Evolutionary conservation across 306 rosid species (phyloP), one percentile per base, ranked within the genome.

Genomic region (Sphenostylis stenocarpa): DNA sequence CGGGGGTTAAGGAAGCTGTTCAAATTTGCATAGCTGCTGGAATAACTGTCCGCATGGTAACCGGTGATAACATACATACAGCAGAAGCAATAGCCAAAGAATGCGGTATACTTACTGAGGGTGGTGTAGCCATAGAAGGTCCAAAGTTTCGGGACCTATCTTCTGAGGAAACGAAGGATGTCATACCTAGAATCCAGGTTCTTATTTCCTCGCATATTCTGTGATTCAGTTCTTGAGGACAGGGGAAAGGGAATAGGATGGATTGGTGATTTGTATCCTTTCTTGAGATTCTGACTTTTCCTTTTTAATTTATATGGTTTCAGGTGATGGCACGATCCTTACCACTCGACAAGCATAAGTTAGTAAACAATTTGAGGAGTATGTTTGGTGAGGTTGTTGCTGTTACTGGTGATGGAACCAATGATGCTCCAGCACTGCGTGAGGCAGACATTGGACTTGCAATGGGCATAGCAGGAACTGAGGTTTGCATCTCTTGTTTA

Each of bases 401-500:
- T 31, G 99, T 95, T 68, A 95, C 97, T 36, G 99, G 99, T 0
- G 99, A 95, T 79, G 99, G 99, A 78, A 92, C 96, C 69, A 92
- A 92, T 55, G 99, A 95, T 53, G 99, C 99, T 58, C 99, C 97
- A 69, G 99, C 99, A 67, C 80, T 95, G 88, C 92, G 78, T 65
- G 99, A 95, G 84, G 71, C 99, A 41, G 97, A 95, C 86, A 95
- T 95, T 67, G 99, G 99, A 82, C 97, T 95, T 80, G 94, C 99
- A 52, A 95, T 95, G 99, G 99, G 99, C 73, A 92, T 95, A 82
- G 97, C 97, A 24, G 99, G 99, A 79, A 92, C 97, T 0, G 97
- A 95, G 97, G 99, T 92, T 17, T 44, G 83, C 81, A 29, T 78
- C 82, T 80, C 36, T 29, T 77, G 14, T 72, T n/a, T 58, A 64